These are phyloP conservation scores for Polygonum maritimum DNA, from an alignment of 148 eudicot species.

Conservation along the genomic window DNA sequence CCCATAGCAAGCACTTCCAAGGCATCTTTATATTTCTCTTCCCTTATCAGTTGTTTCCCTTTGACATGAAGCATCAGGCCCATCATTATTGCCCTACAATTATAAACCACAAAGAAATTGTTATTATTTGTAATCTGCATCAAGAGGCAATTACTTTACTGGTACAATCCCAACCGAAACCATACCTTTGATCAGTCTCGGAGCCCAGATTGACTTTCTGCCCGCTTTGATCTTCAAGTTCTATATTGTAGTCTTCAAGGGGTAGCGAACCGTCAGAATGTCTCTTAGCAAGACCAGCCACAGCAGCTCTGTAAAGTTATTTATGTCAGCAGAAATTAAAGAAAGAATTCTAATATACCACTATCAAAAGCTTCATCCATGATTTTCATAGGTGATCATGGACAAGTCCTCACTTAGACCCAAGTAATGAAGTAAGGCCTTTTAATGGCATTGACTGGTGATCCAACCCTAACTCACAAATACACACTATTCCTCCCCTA, in stretches of 20 bases:
- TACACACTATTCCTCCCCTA: neutral
- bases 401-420: neutral
- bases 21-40: conserved; percentile 57
- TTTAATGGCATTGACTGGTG: neutral
- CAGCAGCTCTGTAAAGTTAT: conserved; percentile 50
- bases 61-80: conserved; percentile 90
- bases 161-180: neutral
- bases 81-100: conserved; percentile 82
- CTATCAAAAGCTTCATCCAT: neutral
- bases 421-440: neutral
- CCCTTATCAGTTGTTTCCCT: conserved; percentile 52
- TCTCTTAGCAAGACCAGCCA: conserved; percentile 55
- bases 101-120: conserved; percentile 1
- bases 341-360: neutral
- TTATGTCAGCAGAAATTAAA: neutral
- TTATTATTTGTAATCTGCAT: neutral
- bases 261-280: conserved; percentile 89
- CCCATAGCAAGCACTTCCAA: conserved; percentile 86
- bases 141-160: neutral
- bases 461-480: neutral
- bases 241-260: conserved; percentile 72
- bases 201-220: conserved; percentile 60
- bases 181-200: conserved; percentile 78
- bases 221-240: conserved; percentile 85
- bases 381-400: neutral